phyloP scores from a whole-genome alignment of 805 yeast species.

The Yamadazyma ubonensis region DNA sequence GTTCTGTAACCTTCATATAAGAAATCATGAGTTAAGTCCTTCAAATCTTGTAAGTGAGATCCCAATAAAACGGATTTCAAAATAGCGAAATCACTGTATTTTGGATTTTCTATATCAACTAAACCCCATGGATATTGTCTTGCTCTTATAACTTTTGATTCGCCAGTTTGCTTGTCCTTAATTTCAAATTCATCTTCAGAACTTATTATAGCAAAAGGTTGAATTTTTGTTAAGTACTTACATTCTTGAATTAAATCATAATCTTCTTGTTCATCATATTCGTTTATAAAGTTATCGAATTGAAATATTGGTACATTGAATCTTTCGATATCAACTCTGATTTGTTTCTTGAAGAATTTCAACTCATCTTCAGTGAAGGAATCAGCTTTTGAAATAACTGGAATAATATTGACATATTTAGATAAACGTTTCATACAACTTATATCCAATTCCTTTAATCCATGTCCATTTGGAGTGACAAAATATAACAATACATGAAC shows the following conservation, averaged over 20 bases:
- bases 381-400: constrained; percentile 81
- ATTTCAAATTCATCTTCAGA: constrained; percentile 58
- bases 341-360: constrained; percentile 54
- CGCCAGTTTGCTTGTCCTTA: constrained; percentile 44
- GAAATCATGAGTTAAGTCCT: constrained; percentile 75
- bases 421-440: constrained; percentile 68
- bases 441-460: constrained; percentile 72
- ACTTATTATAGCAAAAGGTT: constrained; percentile 73
- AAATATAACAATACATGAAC: constrained; percentile 79
- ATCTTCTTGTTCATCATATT: constrained; percentile 69
- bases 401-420: constrained; percentile 75
- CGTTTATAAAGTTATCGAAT: constrained; percentile 52
- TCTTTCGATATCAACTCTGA: constrained; percentile 61
- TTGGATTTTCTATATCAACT: constrained; percentile 54
- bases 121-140: constrained; percentile 80
- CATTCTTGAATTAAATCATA: constrained; percentile 74
- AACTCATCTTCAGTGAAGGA: constrained; percentile 69
- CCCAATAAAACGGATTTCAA: constrained; percentile 74
- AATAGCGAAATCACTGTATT: constrained; percentile 52
- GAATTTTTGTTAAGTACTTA: constrained; percentile 56
- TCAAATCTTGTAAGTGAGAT: constrained; percentile 77
- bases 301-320: constrained; percentile 74
- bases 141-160: constrained; percentile 44
- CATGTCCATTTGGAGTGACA: constrained; percentile 77
- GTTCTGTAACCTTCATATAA: constrained; percentile 79